Conservation (phyloP, 2,329 filamentous ascomycete species). For the Trichoderma citrinoviride region DNA sequence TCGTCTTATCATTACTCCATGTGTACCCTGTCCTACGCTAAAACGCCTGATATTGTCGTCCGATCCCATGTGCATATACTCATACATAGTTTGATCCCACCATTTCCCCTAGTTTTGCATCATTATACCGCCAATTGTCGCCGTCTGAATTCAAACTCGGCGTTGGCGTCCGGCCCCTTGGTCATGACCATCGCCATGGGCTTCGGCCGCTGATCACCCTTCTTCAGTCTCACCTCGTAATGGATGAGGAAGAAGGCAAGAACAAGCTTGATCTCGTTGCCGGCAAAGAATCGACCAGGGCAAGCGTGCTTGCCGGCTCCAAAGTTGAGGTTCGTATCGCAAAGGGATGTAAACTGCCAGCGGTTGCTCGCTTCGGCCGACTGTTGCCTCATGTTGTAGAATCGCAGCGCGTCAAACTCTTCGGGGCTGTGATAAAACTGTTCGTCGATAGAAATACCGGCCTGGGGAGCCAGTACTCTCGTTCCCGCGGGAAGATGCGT, state of each 20-base stretch:
- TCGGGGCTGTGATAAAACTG: slow-evolving; percentile 42
- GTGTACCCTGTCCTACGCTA: not conserved
- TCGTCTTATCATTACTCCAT: not conserved
- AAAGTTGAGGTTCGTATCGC: slow-evolving; percentile 46
- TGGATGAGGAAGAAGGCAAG: slow-evolving; percentile 46
- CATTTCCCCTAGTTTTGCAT: not conserved
- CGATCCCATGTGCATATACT: no score
- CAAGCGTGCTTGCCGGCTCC: slow-evolving; percentile 49
- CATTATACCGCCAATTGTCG: slow-evolving; percentile 30
- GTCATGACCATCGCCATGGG: slow-evolving; percentile 40
- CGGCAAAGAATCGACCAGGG: slow-evolving; percentile 49
- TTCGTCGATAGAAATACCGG: slow-evolving; percentile 43
- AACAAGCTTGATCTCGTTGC: slow-evolving; percentile 50
- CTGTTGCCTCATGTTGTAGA: slow-evolving; percentile 44
- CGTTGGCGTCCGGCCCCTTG: slow-evolving; percentile 42
- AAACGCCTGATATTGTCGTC: not conserved
- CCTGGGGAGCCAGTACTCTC: slow-evolving; percentile 42
- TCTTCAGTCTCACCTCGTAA: slow-evolving; percentile 44
- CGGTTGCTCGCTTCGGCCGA: slow-evolving; percentile 39
- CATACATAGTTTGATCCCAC: not conserved
- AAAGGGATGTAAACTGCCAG: slow-evolving; percentile 44
- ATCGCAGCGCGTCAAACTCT: slow-evolving; percentile 49
- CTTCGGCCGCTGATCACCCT: slow-evolving; percentile 39
- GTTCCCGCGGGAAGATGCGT: slow-evolving; percentile 44
- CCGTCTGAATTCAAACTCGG: slow-evolving; percentile 41